Percentiles rank a stretch among this genome's conserved stretches.
Evolutionary conservation across 2,329 filamentous ascomycete species (phyloP).

Genomic region (Aspergillus sp.): DNA sequence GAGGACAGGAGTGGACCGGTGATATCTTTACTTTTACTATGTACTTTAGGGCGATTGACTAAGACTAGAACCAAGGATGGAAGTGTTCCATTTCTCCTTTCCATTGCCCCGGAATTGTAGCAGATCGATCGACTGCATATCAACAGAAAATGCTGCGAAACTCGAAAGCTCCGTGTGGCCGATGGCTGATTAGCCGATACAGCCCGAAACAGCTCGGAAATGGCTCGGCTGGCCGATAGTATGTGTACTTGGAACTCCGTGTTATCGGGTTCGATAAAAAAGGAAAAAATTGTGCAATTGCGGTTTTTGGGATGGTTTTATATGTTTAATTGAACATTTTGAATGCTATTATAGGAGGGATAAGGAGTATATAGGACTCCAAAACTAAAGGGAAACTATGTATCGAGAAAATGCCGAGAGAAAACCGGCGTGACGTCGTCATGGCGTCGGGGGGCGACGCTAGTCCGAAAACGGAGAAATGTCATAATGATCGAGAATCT

Average conservation of each 20-base stretch:
- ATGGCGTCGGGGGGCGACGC: conserved; percentile 3
- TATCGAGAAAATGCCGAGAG: conserved; percentile 12
- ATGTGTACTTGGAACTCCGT: too few relatives aligned
- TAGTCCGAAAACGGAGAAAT: not conserved
- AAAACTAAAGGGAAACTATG: not conserved
- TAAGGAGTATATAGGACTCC: not conserved
- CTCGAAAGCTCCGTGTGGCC: conserved; percentile 28
- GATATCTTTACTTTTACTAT: conserved; percentile 7
- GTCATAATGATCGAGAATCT: not conserved
- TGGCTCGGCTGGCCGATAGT: not conserved
- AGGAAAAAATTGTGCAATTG: too few relatives aligned
- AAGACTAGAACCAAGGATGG: not conserved
- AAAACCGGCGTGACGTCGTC: conserved; percentile 22
- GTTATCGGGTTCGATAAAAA: too few relatives aligned
- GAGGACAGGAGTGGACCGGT: conserved; percentile 14
- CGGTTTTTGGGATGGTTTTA: too few relatives aligned
- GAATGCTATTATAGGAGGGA: not conserved
- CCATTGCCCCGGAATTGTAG: conserved; percentile 1
- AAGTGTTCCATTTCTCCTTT: conserved; percentile 3
- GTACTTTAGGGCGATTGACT: not conserved
- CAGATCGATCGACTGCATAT: not conserved
- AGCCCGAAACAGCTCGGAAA: conserved; percentile 22
- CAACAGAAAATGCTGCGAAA: not conserved
- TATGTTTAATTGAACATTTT: too few relatives aligned
- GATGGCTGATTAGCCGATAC: conserved; percentile 27